Percentiles rank a stretch among this genome's conserved stretches.
Evolutionary conservation across 2,329 filamentous ascomycete genomes (phyloP).

Genomic region (Fusarium tricinctum): DNA sequence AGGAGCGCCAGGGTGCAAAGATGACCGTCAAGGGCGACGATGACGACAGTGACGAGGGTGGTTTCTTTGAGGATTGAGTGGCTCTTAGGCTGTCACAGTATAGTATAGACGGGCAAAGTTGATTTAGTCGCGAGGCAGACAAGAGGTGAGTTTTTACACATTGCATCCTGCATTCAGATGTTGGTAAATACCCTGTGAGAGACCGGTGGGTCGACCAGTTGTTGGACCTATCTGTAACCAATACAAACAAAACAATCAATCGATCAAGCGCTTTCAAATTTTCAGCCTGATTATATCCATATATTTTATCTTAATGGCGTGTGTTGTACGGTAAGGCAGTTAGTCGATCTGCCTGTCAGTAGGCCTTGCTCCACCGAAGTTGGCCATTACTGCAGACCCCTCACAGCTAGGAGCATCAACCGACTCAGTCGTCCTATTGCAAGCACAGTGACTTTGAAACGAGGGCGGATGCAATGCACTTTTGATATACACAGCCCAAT

Average conservation of each 20-base stretch:
- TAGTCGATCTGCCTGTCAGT: not conserved
- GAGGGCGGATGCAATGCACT: conserved; percentile 9
- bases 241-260: conserved; percentile 26
- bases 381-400: conserved; percentile 18
- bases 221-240: conserved; percentile 29
- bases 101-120: conserved; percentile 4
- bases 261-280: conserved; percentile 15
- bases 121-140: not conserved
- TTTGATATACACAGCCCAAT: not conserved
- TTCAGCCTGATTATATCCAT: not conserved
- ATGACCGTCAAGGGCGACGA: conserved; percentile 56
- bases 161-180: conserved; percentile 21
- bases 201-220: conserved; percentile 24
- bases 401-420: conserved; percentile 32
- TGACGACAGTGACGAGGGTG: conserved; percentile 66
- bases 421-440: conserved; percentile 9
- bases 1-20: conserved; percentile 54
- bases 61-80: conserved; percentile 65
- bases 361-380: conserved; percentile 29
- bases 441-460: not conserved
- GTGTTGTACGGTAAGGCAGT: too few species aligned
- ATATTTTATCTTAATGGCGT: not conserved
- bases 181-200: conserved; percentile 43
- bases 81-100: not conserved
- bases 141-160: conserved; percentile 26